phyloP scores from a whole-genome alignment of 768 basidiomycete genomes.

The Exsudoporus frostii region DNA sequence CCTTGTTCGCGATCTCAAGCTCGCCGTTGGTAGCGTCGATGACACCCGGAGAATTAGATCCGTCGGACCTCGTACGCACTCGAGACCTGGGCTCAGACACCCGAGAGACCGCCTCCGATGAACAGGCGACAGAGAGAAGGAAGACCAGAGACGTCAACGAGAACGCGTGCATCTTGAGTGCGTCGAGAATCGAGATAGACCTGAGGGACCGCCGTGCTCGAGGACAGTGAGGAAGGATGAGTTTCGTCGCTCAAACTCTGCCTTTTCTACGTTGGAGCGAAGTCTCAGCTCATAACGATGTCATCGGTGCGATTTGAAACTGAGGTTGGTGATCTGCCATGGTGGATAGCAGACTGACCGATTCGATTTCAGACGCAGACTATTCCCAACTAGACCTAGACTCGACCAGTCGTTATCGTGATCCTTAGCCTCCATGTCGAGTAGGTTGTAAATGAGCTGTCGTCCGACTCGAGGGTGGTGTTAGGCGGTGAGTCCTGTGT shows the following conservation, averaged over 20 bases:
- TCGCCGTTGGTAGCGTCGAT: slow-evolving; percentile 28
- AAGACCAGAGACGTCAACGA: slow-evolving; percentile 8
- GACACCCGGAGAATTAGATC: slow-evolving; percentile 4
- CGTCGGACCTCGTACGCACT: not conserved
- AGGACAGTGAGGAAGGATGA: not conserved
- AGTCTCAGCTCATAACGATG: not conserved
- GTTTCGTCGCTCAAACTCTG: not conserved
- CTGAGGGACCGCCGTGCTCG: slow-evolving; percentile 17
- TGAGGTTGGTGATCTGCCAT: not conserved
- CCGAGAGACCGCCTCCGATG: slow-evolving; percentile 18
- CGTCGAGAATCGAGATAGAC: slow-evolving; percentile 4
- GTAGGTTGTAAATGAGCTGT: not conserved
- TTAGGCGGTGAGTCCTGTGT: too few species aligned
- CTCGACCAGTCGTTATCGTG: not conserved
- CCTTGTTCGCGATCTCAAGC: slow-evolving; percentile 40
- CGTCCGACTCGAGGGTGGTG: too few species aligned
- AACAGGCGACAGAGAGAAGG: slow-evolving; percentile 13
- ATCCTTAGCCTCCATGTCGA: not conserved
- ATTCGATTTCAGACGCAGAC: not conserved
- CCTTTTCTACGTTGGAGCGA: slow-evolving; percentile 12
- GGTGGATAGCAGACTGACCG: slow-evolving; percentile 1
- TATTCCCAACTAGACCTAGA: not conserved
- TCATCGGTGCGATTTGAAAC: slow-evolving; percentile 12
- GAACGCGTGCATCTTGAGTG: slow-evolving; percentile 22
- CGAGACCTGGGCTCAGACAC: slow-evolving; percentile 6